phyloP scores from a whole-genome alignment of 768 basidiomycete species.

The Lactarius sp. region DNA sequence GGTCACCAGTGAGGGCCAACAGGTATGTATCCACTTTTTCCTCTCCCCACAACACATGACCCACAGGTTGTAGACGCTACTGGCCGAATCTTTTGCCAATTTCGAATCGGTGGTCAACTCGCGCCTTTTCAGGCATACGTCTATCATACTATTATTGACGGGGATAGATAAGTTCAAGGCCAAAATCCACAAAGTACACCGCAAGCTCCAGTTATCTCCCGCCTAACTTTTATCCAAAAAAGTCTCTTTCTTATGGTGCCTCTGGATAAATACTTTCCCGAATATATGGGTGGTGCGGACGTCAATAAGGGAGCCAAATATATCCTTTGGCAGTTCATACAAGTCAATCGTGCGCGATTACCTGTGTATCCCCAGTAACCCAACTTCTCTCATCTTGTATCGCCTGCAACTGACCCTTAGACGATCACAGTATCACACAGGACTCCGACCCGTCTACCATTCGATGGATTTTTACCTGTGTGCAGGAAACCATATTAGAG shows the following conservation, averaged over 20 bases:
- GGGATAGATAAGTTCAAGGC: slow-evolving; percentile 47
- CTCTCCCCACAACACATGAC: slow-evolving; percentile 4
- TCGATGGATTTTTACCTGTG: too few relatives aligned
- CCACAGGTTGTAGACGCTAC: slow-evolving; percentile 31
- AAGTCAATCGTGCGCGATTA: slow-evolving; percentile 35
- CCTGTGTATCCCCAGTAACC: neutral
- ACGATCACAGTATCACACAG: too few relatives aligned
- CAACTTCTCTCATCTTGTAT: neutral
- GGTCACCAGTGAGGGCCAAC: too few relatives aligned
- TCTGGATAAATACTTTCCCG: slow-evolving; percentile 36
- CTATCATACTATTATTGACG: slow-evolving; percentile 41
- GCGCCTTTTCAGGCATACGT: slow-evolving; percentile 40
- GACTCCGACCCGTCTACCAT: too few relatives aligned
- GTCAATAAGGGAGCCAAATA: slow-evolving; percentile 43
- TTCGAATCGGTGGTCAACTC: slow-evolving; percentile 52
- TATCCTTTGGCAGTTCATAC: slow-evolving; percentile 45
- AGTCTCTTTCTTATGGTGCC: slow-evolving; percentile 23
- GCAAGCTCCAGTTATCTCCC: neutral
- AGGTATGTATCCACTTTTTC: slow-evolving; percentile 28
- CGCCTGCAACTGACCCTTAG: too few relatives aligned
- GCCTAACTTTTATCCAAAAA: neutral
- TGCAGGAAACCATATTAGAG: too few relatives aligned
- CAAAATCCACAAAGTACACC: slow-evolving; percentile 39
- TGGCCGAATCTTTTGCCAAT: slow-evolving; percentile 45
- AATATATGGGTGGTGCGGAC: slow-evolving; percentile 41